Conservation (phyloP, 805 yeast species). For the Yarrowia phangngaensis region DNA sequence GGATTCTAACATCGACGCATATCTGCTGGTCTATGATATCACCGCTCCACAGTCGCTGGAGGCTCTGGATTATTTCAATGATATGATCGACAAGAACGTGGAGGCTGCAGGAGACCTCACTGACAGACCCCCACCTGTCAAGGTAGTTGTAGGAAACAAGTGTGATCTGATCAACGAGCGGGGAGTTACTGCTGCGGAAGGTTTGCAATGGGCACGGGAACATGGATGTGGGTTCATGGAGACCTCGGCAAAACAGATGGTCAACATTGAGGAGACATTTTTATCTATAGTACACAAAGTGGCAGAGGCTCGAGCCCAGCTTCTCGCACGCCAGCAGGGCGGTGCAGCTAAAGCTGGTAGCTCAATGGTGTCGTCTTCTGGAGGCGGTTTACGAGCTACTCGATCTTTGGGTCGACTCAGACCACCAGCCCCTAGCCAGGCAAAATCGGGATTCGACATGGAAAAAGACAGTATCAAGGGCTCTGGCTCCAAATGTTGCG, state of each 20-base stretch:
- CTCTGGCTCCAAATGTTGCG: constrained; percentile 24
- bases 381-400: constrained; percentile 9
- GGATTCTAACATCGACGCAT: constrained; percentile 37
- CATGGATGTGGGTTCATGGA: constrained; percentile 74
- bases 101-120: constrained; percentile 53
- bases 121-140: constrained; percentile 51
- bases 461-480: constrained; percentile 25
- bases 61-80: constrained; percentile 38
- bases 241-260: constrained; percentile 81
- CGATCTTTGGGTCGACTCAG: constrained; percentile 21
- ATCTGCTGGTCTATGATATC: constrained; percentile 39
- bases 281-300: constrained; percentile 60
- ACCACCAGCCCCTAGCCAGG: constrained; percentile 8
- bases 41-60: constrained; percentile 36
- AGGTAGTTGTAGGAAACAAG: constrained; percentile 66
- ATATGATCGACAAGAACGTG: constrained; percentile 55
- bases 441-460: constrained; percentile 17
- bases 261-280: constrained; percentile 77
- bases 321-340: constrained; percentile 18
- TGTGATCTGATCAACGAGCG: constrained; percentile 57
- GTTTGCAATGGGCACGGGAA: constrained; percentile 53
- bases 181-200: constrained; percentile 54
- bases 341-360: constrained; percentile 2
- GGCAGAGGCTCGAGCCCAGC: constrained; percentile 35
- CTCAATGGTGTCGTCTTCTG: neutral